Evolutionary conservation across 1,284 basidiomycete genomes (phyloP).

Genomic region (Ceratobasidium papillatum): DNA sequence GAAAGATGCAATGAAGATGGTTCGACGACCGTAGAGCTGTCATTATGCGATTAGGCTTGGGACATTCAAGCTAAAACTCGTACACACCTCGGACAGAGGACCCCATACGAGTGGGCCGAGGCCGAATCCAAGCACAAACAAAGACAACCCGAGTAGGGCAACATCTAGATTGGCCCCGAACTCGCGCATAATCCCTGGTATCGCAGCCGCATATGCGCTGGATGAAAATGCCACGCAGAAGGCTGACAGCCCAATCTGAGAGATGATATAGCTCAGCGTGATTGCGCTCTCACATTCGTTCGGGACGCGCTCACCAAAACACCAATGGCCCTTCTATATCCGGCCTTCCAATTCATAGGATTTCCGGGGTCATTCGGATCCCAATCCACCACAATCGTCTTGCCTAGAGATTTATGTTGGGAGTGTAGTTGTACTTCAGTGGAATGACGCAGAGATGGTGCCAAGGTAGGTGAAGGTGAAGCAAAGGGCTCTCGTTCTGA

Average conservation of each 20-base stretch:
- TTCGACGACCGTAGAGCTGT: constrained; percentile 28
- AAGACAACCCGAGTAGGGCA: constrained; percentile 23
- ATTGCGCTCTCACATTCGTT: background rate
- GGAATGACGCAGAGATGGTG: constrained; percentile 31
- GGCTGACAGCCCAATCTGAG: constrained; percentile 13
- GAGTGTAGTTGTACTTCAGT: background rate
- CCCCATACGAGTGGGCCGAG: constrained; percentile 37
- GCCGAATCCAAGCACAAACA: constrained; percentile 36
- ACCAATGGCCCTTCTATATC: constrained; percentile 4
- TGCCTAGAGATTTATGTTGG: background rate
- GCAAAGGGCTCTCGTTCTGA: background rate
- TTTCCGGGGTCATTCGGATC: constrained; percentile 23
- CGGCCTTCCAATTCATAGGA: constrained; percentile 30
- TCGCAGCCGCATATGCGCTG: constrained; percentile 28
- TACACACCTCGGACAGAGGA: constrained; percentile 22
- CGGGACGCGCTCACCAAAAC: background rate
- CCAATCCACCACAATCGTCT: constrained; percentile 17
- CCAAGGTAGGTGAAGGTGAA: constrained; percentile 26
- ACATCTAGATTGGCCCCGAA: background rate
- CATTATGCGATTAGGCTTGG: background rate
- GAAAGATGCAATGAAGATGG: constrained; percentile 19
- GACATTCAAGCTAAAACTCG: background rate
- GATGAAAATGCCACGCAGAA: constrained; percentile 38
- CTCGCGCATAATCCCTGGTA: constrained; percentile 32
- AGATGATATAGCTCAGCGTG: background rate